Base-by-base conservation (phyloP, 1,284 basidiomycete genomes). In the Leccinum griseonigrum region DNA sequence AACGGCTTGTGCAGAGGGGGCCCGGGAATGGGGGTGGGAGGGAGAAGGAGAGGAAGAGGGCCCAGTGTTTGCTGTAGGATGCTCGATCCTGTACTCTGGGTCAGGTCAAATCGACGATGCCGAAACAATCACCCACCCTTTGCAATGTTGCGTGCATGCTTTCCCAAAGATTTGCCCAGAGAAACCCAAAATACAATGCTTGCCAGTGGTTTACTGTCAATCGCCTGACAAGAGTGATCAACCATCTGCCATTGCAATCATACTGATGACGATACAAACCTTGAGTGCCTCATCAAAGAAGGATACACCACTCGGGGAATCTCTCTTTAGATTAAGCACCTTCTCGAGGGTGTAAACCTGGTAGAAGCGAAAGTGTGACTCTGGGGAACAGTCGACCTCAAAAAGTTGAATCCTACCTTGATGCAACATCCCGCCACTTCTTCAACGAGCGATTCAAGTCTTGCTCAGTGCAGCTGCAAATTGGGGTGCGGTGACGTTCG, bases 281-380 rank as follows among this genome's bases (percentile, higher is more conserved):
- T 92, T 91, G 89, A 97, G 91, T 0, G 91, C 92, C 72, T 95
- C 94, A 58, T 97, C 94, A 14, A 98, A 77, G 74, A 98, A 98
- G 8, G 91, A 82, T 1, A 83, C 78, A 60, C 94, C 91, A 0
- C 91, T 88, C 18, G 84, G 77, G 0, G 87, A 81, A 72, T 97
- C 94, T 71, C 86, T 91, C 78, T 98, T 98, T 68, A 96, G 76
- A 69, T 86, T 87, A 32, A 98, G 79, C 4, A 98, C 96, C 71
- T 94, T 97, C 74, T 98, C 95, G 6, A 99, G 83, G 0, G 91
- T 92, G 74, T 98, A 97, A 4, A 98, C 92, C 90, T 95, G 16
- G 9, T n/a, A 32, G 29, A 36, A 3, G 1, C 32, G 60, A 60
- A 32, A 9, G 18, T 9, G 3, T 58, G 59, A 65, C 32, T 40